Evolutionary conservation across 108 stramenopile genomes (phyloP), one percentile per base, ranked within the genome.

Genomic region (Nannochloropsis oceanica): DNA sequence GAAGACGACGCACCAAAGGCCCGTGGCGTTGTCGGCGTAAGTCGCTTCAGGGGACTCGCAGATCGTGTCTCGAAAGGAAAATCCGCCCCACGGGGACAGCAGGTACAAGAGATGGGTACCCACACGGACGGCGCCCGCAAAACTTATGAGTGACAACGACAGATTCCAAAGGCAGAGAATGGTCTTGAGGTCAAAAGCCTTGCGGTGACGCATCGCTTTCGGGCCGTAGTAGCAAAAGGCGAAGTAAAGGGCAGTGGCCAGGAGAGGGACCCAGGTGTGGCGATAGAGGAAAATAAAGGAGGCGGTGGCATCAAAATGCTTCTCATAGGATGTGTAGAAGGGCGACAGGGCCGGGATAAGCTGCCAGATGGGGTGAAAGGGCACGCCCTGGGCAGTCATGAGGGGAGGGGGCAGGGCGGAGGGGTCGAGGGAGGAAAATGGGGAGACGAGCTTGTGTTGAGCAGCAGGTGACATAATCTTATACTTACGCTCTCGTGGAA

Each of bases 1-100:
- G 88, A 93, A 93, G 79, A 88, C 79, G 42, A 85, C 84, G 11
- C 91, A 87, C 92, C 92, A 93, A 22, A 93, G 25, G 12, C 92
- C 92, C 79, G 59, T 25, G 50, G 91, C 84, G 26, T 91, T 90
- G 43, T 81, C 73, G 26, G 90, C 92, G 79, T 86, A 92, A 84
- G 84, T 82, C 8, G 46, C 81, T 8, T 84, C 27, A 14, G 89
- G 84, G 43, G 82, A 43, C 25, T 25, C 80, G 86, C 90, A 91
- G 26, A 90, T 86, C 7, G 91, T 92, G 79, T 89, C 84, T 79
- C 90, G 84, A 80, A 87, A 91, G 12, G 59, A 73, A 10, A 73
- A 73, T 7, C 59, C 59, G n/a, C 87, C 86, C 42, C 84, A 81
- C n/a, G 27, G 25, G 25, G 80, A 59, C 22, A 91, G 42, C 25